Percentiles rank a stretch among this genome's conserved stretches.
Evolutionary conservation across 768 basidiomycete genomes (phyloP).

Genomic region (Tylopilus plumbeoviolaceoides): DNA sequence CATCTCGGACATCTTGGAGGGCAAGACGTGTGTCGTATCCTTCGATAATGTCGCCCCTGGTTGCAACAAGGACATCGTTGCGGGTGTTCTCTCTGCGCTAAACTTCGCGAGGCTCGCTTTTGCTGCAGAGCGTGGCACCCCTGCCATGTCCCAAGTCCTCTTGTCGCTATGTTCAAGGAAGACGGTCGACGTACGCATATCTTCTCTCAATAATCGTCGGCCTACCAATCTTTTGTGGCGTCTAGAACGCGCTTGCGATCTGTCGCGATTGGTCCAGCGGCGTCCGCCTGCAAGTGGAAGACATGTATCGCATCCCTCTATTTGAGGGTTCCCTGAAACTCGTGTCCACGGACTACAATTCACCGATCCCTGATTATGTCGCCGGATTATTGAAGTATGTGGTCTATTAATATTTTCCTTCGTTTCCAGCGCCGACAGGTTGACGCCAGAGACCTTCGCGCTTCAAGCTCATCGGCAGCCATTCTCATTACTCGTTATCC

Average conservation of each 20-base stretch:
- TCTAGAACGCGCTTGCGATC: constrained; percentile 50
- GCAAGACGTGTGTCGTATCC: constrained; percentile 37
- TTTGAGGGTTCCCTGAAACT: constrained; percentile 41
- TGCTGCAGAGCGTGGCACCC: neutral
- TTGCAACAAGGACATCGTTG: constrained; percentile 26
- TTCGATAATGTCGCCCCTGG: constrained; percentile 42
- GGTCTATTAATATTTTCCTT: neutral
- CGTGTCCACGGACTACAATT: constrained; percentile 32
- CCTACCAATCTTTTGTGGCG: neutral
- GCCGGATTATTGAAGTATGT: constrained; percentile 21
- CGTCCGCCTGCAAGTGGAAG: constrained; percentile 48
- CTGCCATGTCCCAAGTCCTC: constrained; percentile 12
- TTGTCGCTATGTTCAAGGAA: constrained; percentile 8
- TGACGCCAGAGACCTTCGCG: constrained; percentile 22
- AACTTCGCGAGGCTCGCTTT: constrained; percentile 55
- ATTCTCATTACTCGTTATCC: constrained; percentile 56
- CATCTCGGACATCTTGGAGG: constrained; percentile 18
- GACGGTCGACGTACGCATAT: constrained; percentile 17
- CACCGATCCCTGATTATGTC: constrained; percentile 33
- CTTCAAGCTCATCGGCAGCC: constrained; percentile 24
- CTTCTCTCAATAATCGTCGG: neutral
- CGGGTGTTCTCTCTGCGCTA: constrained; percentile 54
- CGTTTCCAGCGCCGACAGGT: neutral
- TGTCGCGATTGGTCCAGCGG: constrained; percentile 45
- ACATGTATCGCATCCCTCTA: constrained; percentile 42